phyloP scores from a whole-genome alignment of 305 asterid genomes.

The Andrographis paniculata region DNA sequence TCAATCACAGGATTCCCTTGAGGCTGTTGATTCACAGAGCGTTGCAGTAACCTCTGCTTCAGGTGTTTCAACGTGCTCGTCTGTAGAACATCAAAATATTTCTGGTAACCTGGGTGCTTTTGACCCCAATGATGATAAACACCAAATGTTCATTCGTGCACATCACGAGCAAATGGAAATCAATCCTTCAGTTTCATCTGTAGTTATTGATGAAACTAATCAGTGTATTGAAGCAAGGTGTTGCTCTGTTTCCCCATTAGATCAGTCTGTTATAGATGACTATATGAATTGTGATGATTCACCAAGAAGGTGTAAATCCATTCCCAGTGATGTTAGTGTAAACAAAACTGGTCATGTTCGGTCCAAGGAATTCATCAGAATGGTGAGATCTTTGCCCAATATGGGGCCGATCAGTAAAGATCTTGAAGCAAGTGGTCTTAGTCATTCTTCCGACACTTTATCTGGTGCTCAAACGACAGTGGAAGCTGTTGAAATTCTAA shows the following conservation, averaged over 20 bases:
- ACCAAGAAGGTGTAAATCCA: conserved; percentile 29
- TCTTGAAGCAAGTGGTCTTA: conserved; percentile 22
- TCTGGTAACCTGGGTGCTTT: conserved; percentile 45
- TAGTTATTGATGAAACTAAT: conserved; percentile 19
- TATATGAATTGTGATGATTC: conserved; percentile 20
- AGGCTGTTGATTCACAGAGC: conserved; percentile 24
- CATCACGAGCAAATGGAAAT: conserved; percentile 23
- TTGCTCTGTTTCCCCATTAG: conserved; percentile 23
- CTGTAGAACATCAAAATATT: conserved; percentile 16
- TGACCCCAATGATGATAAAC: conserved; percentile 16
- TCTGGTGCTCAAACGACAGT: too few species aligned
- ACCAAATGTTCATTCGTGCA: conserved; percentile 8
- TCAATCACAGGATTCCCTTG: conserved; percentile 25
- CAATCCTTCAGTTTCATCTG: conserved; percentile 17
- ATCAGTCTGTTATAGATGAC: conserved; percentile 31
- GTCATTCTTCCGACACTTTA: conserved; percentile 12
- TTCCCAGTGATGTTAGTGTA: conserved; percentile 41
- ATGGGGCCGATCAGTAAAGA: conserved; percentile 26
- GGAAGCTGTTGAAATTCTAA: too few species aligned
- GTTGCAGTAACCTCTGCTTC: conserved; percentile 22
- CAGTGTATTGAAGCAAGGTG: conserved; percentile 22
- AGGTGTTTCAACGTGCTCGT: conserved; percentile 22
- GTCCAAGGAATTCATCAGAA: conserved; percentile 27
- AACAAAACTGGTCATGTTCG: conserved; percentile 24
- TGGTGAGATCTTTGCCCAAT: conserved; percentile 59